These are phyloP conservation scores for Mortierella sp. DNA, from an alignment of 371 early-diverging fungal genomes.

Conservation along the genomic window DNA sequence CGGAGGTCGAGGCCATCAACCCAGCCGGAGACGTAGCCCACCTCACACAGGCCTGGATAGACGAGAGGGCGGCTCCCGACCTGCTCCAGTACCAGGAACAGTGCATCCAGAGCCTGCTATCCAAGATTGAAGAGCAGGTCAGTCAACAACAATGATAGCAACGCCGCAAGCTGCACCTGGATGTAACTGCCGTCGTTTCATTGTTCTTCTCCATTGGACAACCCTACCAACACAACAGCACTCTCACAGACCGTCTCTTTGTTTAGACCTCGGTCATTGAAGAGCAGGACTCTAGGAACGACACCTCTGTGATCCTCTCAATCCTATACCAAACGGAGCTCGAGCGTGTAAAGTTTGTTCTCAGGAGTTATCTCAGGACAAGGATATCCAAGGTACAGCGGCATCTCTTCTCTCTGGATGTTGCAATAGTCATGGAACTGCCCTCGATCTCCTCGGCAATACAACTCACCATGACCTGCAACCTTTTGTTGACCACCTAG, in stretches of 20 bases:
- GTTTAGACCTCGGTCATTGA: conserved; percentile 30
- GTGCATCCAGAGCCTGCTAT: conserved; percentile 70
- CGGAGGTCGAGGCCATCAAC: conserved; percentile 29
- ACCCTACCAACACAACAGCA: not conserved
- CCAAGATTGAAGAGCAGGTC: conserved; percentile 75
- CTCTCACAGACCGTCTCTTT: not conserved
- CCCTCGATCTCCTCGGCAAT: not conserved
- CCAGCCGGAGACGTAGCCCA: conserved; percentile 61
- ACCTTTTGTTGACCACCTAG: conserved; percentile 34
- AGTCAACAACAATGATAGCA: too few species aligned
- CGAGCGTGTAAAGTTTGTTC: conserved; percentile 84
- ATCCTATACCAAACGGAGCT: conserved; percentile 86
- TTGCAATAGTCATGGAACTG: not conserved
- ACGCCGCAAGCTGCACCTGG: too few species aligned
- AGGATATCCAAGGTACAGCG: conserved; percentile 79
- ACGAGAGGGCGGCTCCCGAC: conserved; percentile 87
- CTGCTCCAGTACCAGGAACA: conserved; percentile 72
- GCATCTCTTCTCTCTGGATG: too few species aligned
- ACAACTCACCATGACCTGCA: not conserved
- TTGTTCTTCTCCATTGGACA: not conserved
- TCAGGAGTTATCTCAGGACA: conserved; percentile 80
- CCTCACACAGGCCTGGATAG: conserved; percentile 81
- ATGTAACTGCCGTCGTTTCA: too few species aligned
- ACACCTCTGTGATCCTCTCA: conserved; percentile 59
- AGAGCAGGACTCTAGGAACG: conserved; percentile 44